phyloP scores from a whole-genome alignment of 1,139 yeast species.

The Yamadazyma sp. region DNA sequence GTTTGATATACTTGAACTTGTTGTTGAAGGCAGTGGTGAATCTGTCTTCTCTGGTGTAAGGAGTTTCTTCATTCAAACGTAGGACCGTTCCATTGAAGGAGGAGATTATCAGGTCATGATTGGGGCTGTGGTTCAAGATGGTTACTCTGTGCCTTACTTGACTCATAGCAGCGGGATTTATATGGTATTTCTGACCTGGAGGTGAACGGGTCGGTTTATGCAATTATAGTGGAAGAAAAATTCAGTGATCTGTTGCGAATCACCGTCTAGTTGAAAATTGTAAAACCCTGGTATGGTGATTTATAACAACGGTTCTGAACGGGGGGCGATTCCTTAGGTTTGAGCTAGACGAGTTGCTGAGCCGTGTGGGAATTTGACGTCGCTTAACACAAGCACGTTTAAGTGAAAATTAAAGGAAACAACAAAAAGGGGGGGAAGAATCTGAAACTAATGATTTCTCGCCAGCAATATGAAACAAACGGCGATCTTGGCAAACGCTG shows the following conservation, averaged over 20 bases:
- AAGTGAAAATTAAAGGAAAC: too few species aligned
- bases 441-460: too few species aligned
- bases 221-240: not conserved
- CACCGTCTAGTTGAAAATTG: conserved; percentile 1
- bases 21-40: conserved; percentile 11
- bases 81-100: conserved; percentile 17
- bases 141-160: conserved; percentile 35
- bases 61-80: conserved; percentile 12
- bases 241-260: conserved; percentile 2
- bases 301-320: not conserved
- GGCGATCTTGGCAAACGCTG: too few species aligned
- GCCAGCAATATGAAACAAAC: too few species aligned
- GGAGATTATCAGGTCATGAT: conserved; percentile 25
- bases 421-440: too few species aligned
- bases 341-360: not conserved
- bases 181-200: not conserved
- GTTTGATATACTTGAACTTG: conserved; percentile 15
- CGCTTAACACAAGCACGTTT: too few species aligned
- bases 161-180: not conserved
- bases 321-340: not conserved
- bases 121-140: conserved; percentile 26
- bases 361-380: too few species aligned
- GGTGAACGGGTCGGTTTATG: not conserved
- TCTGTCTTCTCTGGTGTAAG: conserved; percentile 16
- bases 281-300: conserved; percentile 1